Evolutionary conservation across 768 basidiomycete genomes (phyloP).

Genomic region (Mycena galericulata): DNA sequence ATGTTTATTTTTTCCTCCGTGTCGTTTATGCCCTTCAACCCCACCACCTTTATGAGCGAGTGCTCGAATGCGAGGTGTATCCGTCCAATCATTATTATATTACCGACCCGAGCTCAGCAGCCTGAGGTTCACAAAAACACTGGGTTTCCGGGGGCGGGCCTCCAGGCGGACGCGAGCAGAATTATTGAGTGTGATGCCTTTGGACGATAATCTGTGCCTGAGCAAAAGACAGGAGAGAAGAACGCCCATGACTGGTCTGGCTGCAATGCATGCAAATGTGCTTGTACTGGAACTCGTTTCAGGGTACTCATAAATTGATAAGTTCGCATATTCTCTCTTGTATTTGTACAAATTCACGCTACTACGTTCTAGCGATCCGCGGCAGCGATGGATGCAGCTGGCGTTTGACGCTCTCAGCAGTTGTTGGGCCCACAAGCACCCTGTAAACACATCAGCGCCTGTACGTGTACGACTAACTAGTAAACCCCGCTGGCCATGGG

Average conservation of each 20-base stretch:
- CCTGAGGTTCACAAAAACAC: not conserved
- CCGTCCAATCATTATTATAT: not conserved
- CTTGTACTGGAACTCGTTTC: not conserved
- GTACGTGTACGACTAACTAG: not conserved
- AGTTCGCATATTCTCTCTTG: not conserved
- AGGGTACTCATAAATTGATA: not conserved
- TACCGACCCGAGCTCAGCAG: not conserved
- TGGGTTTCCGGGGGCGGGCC: not conserved
- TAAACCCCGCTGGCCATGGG: not conserved
- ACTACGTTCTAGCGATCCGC: not conserved
- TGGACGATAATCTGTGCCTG: slow-evolving; percentile 2
- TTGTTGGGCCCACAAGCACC: slow-evolving; percentile 1
- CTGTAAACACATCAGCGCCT: slow-evolving; percentile 10
- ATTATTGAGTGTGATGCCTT: not conserved
- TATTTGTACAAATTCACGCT: not conserved
- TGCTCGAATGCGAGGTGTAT: not conserved
- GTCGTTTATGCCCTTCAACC: not conserved
- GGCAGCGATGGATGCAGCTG: not conserved
- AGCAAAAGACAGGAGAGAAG: slow-evolving; percentile 11
- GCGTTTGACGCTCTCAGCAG: slow-evolving; percentile 14
- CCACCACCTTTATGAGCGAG: not conserved
- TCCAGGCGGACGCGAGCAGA: slow-evolving; percentile 9
- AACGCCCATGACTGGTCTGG: slow-evolving; percentile 9
- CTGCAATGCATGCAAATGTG: not conserved
- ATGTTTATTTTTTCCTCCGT: too few relatives aligned